A percentile compares a stretch with the other conserved stretches of the same genome.
These are phyloP conservation scores for Leccinum sublutescens DNA, from an alignment of 768 basidiomycete species.

Conservation along the genomic window DNA sequence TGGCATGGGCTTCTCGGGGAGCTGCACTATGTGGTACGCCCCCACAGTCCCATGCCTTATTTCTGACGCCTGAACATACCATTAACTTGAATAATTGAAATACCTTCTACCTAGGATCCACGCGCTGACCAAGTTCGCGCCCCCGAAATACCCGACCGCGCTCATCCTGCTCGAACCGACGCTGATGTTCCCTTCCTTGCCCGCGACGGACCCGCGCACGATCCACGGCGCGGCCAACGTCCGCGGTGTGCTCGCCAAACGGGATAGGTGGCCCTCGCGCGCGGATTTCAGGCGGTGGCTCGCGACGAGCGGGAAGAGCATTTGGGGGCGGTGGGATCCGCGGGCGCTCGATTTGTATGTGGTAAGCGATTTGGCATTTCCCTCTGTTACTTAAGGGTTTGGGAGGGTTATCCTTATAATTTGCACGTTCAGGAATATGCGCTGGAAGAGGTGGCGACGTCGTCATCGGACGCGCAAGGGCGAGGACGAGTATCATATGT, in stretches of 20 bases:
- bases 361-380: slow-evolving; percentile 12
- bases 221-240: slow-evolving; percentile 32
- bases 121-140: slow-evolving; percentile 18
- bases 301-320: slow-evolving; percentile 5
- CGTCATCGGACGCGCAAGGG: slow-evolving; percentile 5
- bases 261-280: slow-evolving; percentile 27
- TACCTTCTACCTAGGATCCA: slow-evolving; percentile 14
- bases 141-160: slow-evolving; percentile 9
- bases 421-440: slow-evolving; percentile 20
- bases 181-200: slow-evolving; percentile 31
- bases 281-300: slow-evolving; percentile 23
- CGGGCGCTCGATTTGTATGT: slow-evolving; percentile 23
- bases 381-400: not conserved
- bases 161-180: slow-evolving; percentile 32
- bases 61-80: not conserved
- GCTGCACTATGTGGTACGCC: slow-evolving; percentile 28
- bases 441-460: slow-evolving; percentile 20
- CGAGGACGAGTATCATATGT: slow-evolving; percentile 3
- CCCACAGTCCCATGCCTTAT: not conserved
- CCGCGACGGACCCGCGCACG: slow-evolving; percentile 26
- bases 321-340: slow-evolving; percentile 27
- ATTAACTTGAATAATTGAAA: not conserved
- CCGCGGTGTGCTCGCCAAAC: slow-evolving; percentile 26
- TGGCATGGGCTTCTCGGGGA: slow-evolving; percentile 29
- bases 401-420: not conserved